Evolutionary conservation across 208 protist species (phyloP).

Genomic region (Crithidia mellificae): DNA sequence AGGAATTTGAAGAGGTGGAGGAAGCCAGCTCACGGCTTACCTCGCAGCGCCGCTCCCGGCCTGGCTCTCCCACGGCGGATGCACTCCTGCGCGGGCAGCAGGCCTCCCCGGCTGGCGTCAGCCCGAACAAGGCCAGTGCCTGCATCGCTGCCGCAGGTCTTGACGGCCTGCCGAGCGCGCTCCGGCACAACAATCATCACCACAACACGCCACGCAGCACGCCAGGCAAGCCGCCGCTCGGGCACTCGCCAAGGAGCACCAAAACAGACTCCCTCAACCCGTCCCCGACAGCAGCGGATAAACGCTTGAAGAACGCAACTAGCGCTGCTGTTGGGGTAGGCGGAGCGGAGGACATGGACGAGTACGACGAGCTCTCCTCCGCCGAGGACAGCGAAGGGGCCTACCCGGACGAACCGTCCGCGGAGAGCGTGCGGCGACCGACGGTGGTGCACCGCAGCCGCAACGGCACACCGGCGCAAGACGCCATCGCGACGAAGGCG

Average conservation of each 20-base stretch:
- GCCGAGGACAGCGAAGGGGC: too few relatives aligned
- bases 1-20: neutral
- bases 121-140: too few relatives aligned
- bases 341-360: too few relatives aligned
- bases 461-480: neutral
- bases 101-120: neutral
- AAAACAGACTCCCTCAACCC: neutral
- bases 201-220: conserved; percentile 6
- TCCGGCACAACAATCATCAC: neutral
- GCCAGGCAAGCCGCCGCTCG: neutral
- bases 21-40: neutral
- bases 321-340: too few relatives aligned
- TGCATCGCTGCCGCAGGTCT: neutral
- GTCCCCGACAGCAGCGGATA: neutral
- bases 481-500: neutral
- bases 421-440: neutral
- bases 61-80: neutral
- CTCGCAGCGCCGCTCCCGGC: neutral
- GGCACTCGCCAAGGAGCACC: neutral
- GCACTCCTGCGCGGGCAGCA: conserved; percentile 9
- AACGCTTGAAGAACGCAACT: too few relatives aligned
- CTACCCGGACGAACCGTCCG: neutral
- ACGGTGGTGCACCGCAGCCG: neutral
- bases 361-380: neutral
- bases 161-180: neutral